Base-by-base conservation (phyloP, 257 asterid species). In the Anisodus tanguticus region DNA sequence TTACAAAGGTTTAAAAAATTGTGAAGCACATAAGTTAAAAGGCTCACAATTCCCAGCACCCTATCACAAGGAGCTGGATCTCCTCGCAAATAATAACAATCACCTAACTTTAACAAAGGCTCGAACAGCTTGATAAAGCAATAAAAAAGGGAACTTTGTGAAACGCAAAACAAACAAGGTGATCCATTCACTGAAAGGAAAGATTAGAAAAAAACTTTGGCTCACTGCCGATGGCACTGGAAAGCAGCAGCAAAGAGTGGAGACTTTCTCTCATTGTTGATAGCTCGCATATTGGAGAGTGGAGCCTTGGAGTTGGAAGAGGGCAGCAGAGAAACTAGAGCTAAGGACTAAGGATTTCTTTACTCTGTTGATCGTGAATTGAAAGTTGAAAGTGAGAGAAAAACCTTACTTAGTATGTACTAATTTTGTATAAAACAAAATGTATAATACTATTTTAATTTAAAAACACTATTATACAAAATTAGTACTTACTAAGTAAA, bases 21-120 rank as follows among this genome's bases (percentile, higher is more conserved):
- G 51, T 3, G 26, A 37, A 37, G 26, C 13, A 22, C 51, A 6
- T 15, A 68, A 6, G 26, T 37, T 15, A 37, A 45, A 83, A 39
- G 60, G 57, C 63, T 88, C 93, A 92, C 95, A 95, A 84, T 93
- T 94, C 58, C 98, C 98, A 70, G 94, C 95, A 59, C 97, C 86
- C 94, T 90, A 64, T 92, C 92, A 88, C 94, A 91, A 13, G 97
- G 91, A 77, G 91, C 91, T 60, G 97, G 98, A 90, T 93, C 98
- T 82, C 98, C 97, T 97, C 92, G 89, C 90, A 90, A 37, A 84
- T 41, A 62, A 41, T 12, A 39, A 82, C 39, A 58, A n/a, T 58
- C 47, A 76, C 68, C 72, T 26, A 72, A 67, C 10, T 19, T 16
- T 72, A 69, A 5, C 17, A 22, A 58, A n/a, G 39, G 12, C 53